A percentile compares a stretch with the other conserved stretches of the same genome.
These are phyloP conservation scores for Chaetomium sp. DNA, from an alignment of 2,329 filamentous ascomycete genomes.

Conservation along the genomic window DNA sequence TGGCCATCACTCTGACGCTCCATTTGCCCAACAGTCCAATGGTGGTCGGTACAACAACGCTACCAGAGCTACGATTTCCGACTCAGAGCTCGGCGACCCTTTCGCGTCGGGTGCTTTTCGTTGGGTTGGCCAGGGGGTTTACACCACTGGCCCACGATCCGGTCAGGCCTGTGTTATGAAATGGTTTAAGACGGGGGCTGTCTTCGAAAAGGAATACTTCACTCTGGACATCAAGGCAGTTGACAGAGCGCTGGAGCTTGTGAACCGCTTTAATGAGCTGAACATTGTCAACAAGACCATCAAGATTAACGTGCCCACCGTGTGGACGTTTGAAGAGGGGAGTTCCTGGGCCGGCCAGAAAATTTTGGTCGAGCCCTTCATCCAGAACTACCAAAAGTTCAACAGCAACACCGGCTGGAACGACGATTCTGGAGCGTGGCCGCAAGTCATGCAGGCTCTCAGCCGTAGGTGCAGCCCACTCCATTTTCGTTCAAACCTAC, in stretches of 20 bases:
- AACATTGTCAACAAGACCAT: conserved; percentile 28
- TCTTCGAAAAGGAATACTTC: conserved; percentile 31
- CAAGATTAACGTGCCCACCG: conserved; percentile 31
- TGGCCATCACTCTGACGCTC: conserved; percentile 15
- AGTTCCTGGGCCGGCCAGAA: conserved; percentile 20
- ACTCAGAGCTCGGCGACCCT: conserved; percentile 15
- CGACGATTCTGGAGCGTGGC: conserved; percentile 27
- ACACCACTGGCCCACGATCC: conserved; percentile 25
- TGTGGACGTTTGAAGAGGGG: conserved; percentile 27
- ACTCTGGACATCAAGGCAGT: conserved; percentile 33
- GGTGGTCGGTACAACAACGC: conserved; percentile 27
- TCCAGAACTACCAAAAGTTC: conserved; percentile 38
- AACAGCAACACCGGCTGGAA: conserved; percentile 39
- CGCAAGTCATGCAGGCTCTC: conserved; percentile 35
- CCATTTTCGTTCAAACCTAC: not conserved
- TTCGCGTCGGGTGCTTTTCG: conserved; percentile 26
- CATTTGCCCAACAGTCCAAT: conserved; percentile 7
- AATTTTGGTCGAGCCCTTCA: conserved; percentile 33
- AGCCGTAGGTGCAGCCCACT: conserved; percentile 25
- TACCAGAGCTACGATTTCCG: not conserved
- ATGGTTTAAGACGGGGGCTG: conserved; percentile 34
- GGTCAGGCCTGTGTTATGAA: conserved; percentile 33
- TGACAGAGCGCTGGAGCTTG: conserved; percentile 31
- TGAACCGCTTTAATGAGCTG: conserved; percentile 32
- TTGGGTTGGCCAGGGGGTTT: conserved; percentile 27